A percentile compares a stretch with the other conserved stretches of the same genome.
Evolutionary conservation across 2,329 filamentous ascomycete species (phyloP).

Genomic region (Cryphonectria parasitica): DNA sequence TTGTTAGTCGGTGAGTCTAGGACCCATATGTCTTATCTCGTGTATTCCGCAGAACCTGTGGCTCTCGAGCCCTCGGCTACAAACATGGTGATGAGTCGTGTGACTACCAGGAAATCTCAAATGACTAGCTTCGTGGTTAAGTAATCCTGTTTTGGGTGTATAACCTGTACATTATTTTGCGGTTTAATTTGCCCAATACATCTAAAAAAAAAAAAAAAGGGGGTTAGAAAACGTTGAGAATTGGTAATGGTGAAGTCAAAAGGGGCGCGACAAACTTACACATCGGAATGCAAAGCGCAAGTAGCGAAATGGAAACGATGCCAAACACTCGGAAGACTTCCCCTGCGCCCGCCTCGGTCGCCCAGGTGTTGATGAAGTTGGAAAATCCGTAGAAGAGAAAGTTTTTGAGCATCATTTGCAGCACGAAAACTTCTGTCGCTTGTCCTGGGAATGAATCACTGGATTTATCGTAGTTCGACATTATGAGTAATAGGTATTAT

Average conservation of each 20-base stretch:
- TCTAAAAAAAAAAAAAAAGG: conserved; percentile 14
- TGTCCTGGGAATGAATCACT: conserved; percentile 38
- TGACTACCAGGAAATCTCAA: not conserved
- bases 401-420: conserved; percentile 43
- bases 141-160: conserved; percentile 13
- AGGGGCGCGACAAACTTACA: conserved; percentile 34
- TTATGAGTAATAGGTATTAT: too few relatives aligned
- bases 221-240: not conserved
- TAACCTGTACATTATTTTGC: conserved; percentile 20
- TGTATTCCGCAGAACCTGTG: not conserved
- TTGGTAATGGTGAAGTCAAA: not conserved
- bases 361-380: conserved; percentile 39
- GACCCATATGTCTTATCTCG: not conserved
- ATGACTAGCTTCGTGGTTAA: conserved; percentile 12
- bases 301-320: conserved; percentile 36
- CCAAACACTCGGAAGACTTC: conserved; percentile 37
- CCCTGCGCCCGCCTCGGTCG: conserved; percentile 33
- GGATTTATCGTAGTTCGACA: not conserved
- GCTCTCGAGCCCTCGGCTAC: not conserved
- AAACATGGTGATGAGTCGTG: not conserved
- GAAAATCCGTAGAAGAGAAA: conserved; percentile 41
- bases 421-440: conserved; percentile 39
- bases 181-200: conserved; percentile 24
- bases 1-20: not conserved
- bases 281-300: conserved; percentile 40